phyloP scores from a whole-genome alignment of 805 yeast genomes.

The Candida silvicultrix region DNA sequence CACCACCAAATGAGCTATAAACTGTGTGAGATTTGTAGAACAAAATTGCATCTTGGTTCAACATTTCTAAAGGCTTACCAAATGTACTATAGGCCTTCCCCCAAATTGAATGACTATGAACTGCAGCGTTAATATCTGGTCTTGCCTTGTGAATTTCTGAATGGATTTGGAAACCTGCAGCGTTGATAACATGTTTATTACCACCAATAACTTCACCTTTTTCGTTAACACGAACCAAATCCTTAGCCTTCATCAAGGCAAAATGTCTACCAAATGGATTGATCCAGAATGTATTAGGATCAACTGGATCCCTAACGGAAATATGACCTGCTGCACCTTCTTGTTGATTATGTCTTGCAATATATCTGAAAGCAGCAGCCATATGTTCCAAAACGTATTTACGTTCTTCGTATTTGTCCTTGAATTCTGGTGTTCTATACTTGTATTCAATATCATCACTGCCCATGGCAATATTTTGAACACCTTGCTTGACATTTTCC shows the following conservation, averaged over 20 bases:
- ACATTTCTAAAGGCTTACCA: slow-evolving; percentile 66
- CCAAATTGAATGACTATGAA: slow-evolving; percentile 60
- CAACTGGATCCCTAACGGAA: slow-evolving; percentile 77
- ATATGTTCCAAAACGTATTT: slow-evolving; percentile 60
- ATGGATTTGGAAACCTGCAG: slow-evolving; percentile 68
- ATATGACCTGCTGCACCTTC: slow-evolving; percentile 87
- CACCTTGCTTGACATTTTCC: slow-evolving; percentile 34
- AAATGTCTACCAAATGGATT: slow-evolving; percentile 84
- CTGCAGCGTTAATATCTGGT: slow-evolving; percentile 67
- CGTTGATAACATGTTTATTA: slow-evolving; percentile 51
- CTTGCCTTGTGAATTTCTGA: slow-evolving; percentile 61
- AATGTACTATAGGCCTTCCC: slow-evolving; percentile 64
- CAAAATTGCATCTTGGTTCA: slow-evolving; percentile 70
- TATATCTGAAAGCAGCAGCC: slow-evolving; percentile 82
- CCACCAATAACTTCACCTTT: slow-evolving; percentile 58
- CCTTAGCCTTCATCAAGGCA: slow-evolving; percentile 49
- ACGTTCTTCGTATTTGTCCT: slow-evolving; percentile 41
- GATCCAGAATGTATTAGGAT: slow-evolving; percentile 81
- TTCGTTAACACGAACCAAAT: slow-evolving; percentile 58
- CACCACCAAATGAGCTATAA: slow-evolving; percentile 69
- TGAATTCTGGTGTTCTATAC: slow-evolving; percentile 45
- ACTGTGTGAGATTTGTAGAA: slow-evolving; percentile 64
- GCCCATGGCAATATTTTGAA: slow-evolving; percentile 56
- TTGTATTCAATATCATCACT: slow-evolving; percentile 32
- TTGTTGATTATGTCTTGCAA: slow-evolving; percentile 70